Evolutionary conservation across 257 asterid species (phyloP).

Genomic region (Henckelia pumila): DNA sequence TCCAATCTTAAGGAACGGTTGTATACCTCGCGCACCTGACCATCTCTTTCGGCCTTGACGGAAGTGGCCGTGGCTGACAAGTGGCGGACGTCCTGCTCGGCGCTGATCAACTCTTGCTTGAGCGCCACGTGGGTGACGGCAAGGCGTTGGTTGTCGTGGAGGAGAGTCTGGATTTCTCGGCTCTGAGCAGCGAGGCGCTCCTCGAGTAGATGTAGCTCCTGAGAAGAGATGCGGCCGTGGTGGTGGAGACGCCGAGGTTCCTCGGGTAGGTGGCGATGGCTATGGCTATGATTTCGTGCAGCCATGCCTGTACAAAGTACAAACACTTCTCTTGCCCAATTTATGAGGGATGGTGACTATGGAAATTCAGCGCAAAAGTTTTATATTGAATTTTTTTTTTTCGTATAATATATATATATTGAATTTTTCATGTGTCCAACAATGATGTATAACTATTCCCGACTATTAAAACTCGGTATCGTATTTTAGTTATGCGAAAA

Average conservation of each 20-base stretch:
- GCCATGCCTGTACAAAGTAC: constrained; percentile 33
- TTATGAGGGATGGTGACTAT: neutral
- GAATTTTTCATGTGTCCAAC: too few species aligned
- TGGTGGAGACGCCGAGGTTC: constrained; percentile 21
- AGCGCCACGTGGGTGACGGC: constrained; percentile 70
- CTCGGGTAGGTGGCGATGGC: constrained; percentile 23
- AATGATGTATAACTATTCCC: too few species aligned
- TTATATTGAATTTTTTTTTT: too few species aligned
- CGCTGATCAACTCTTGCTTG: constrained; percentile 50
- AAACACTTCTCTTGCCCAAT: neutral
- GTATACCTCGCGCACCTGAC: constrained; percentile 64
- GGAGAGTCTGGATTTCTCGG: constrained; percentile 61
- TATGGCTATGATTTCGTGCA: constrained; percentile 26
- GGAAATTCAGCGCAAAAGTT: too few species aligned
- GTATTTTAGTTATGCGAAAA: too few species aligned
- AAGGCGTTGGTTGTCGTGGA: constrained; percentile 71
- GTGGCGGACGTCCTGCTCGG: constrained; percentile 66
- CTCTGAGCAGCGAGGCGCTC: constrained; percentile 55
- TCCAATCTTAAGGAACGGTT: constrained; percentile 55
- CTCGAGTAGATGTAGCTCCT: constrained; percentile 35
- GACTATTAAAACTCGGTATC: too few species aligned
- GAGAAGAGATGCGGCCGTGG: constrained; percentile 27
- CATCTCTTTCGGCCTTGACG: constrained; percentile 65
- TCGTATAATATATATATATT: too few species aligned
- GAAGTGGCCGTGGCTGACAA: constrained; percentile 52